Base-by-base conservation (phyloP, 768 basidiomycete genomes). In the Hypsizygus marmoreus region DNA sequence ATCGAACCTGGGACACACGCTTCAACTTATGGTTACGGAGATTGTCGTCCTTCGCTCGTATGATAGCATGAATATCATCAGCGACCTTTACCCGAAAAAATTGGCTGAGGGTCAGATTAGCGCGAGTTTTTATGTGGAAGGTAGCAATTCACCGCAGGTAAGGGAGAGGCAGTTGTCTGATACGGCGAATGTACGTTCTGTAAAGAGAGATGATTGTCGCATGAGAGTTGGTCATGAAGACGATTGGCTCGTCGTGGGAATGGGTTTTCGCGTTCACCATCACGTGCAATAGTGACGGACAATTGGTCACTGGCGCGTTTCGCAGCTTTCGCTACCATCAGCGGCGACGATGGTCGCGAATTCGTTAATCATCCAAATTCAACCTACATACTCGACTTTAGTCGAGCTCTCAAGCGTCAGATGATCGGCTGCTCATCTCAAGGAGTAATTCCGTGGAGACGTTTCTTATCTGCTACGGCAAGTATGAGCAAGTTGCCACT, bases 11-110 rank as follows among this genome's bases (percentile, higher is more conserved):
- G 32, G 61, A 58, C 3, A 85, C 55, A 34, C 80, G 71, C 49
- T 72, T 77, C 20, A 81, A 40, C 51, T 77, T 84, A 17, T 53
- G 61, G 25, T 51, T 47, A 25, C 65, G 69, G 17, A 74, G 59
- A 35, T 44, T 49, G 12, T 51, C 39, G 10, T 61, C 58, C n/a
- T 59, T 54, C 12, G 74, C 67, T 16, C 59, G 47, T 26, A 76
- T 40, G n/a, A 80, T 59, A 11, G 71, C 67, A n/a, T 74, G 74
- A 32, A 83, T 66, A 60, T 82, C 84, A 58, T 86, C 79, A 23
- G 68, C 68, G 19, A 72, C 73, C 54, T 81, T 82, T 41, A 86
- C 58, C 48, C 71, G 75, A 64, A 80, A 89, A 61, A 88, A 88
- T 39, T 76, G 76, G 22, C 87, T 88, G 57, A 14, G 22, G n/a